These are phyloP conservation scores for Sarcocystis neurona DNA, from an alignment of 169 alveolate genomes.

Conservation along the genomic window DNA sequence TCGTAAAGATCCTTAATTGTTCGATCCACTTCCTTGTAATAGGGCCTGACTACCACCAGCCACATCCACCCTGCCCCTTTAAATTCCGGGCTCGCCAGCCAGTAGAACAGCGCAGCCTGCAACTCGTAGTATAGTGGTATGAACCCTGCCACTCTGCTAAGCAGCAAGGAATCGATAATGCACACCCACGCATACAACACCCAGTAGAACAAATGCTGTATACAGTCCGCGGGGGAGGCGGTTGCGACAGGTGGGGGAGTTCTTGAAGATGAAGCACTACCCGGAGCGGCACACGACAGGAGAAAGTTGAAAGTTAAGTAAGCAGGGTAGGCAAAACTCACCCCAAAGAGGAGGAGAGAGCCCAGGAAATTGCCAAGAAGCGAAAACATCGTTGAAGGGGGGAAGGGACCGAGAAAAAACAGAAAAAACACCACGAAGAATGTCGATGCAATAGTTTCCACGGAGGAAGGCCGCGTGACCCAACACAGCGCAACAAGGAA, in stretches of 20 bases:
- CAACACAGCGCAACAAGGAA: too few relatives aligned
- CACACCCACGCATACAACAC: conserved; percentile 56
- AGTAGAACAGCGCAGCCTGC: conserved; percentile 58
- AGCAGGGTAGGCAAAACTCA: conserved; percentile 62
- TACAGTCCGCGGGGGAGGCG: conserved; percentile 43
- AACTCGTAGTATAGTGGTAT: conserved; percentile 60
- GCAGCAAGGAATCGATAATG: conserved; percentile 42
- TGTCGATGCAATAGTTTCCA: too few relatives aligned
- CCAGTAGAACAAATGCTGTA: conserved; percentile 64
- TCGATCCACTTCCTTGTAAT: conserved; percentile 20
- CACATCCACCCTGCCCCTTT: conserved; percentile 68
- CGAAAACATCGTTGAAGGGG: not conserved
- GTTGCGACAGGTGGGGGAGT: too few relatives aligned
- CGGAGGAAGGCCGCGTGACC: too few relatives aligned
- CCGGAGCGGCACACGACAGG: conserved; percentile 20
- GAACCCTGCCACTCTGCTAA: conserved; percentile 19
- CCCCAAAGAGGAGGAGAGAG: conserved; percentile 51
- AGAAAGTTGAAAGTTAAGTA: conserved; percentile 55
- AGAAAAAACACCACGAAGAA: too few relatives aligned
- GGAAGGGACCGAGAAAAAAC: too few relatives aligned
- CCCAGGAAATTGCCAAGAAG: conserved; percentile 64
- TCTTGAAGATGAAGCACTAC: not conserved
- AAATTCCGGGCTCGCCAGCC: conserved; percentile 65
- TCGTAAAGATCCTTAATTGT: conserved; percentile 3
- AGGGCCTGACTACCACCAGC: conserved; percentile 49